phyloP scores from a whole-genome alignment of 805 yeast species.

The Vanderwaltozyma polyspora region DNA sequence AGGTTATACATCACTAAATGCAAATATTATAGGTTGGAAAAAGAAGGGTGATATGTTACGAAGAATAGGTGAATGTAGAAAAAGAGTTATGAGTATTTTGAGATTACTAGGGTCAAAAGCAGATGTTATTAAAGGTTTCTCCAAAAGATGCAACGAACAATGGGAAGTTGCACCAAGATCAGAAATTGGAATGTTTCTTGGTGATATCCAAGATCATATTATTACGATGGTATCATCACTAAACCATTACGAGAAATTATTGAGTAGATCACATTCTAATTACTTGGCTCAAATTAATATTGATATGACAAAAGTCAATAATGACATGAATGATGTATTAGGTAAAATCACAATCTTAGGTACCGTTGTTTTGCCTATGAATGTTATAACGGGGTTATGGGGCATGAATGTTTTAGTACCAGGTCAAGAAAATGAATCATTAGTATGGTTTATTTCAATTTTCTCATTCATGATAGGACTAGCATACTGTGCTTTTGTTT shows the following conservation, averaged over 20 bases:
- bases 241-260: constrained; percentile 86
- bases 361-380: constrained; percentile 89
- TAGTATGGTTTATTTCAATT: constrained; percentile 56
- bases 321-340: constrained; percentile 91
- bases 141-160: constrained; percentile 79
- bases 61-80: constrained; percentile 90
- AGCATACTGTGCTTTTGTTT: constrained; percentile 37
- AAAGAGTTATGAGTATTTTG: constrained; percentile 82
- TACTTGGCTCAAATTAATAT: constrained; percentile 94
- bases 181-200: constrained; percentile 88
- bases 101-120: constrained; percentile 85
- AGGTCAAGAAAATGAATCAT: constrained; percentile 61
- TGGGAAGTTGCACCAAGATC: constrained; percentile 70
- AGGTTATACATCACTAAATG: constrained; percentile 28
- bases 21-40: constrained; percentile 60
- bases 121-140: constrained; percentile 93
- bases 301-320: constrained; percentile 94
- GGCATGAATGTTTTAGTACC: constrained; percentile 98
- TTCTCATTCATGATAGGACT: constrained; percentile 35
- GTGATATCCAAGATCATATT: constrained; percentile 96
- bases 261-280: constrained; percentile 92
- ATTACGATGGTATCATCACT: constrained; percentile 94
- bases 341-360: constrained; percentile 90
- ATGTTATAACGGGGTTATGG: constrained; percentile 94
- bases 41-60: constrained; percentile 90